These are phyloP conservation scores for Nicotiana undulata DNA, from an alignment of 257 asterid genomes.

Conservation along the genomic window DNA sequence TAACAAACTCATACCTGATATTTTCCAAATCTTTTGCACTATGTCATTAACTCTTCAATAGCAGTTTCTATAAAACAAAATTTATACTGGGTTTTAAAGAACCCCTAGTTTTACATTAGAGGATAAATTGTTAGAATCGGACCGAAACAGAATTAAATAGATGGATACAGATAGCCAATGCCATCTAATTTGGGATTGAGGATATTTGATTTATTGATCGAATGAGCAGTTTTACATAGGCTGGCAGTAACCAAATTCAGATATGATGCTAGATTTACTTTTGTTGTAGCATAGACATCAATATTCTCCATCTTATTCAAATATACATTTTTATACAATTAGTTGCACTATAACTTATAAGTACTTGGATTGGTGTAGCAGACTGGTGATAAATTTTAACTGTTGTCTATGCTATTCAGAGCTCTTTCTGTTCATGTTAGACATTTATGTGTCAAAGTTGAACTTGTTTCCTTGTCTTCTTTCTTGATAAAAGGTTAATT, in stretches of 20 bases:
- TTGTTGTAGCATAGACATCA: neutral
- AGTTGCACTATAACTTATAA: neutral
- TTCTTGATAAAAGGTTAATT: slow-evolving; percentile 3
- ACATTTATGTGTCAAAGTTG: neutral
- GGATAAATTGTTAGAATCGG: neutral
- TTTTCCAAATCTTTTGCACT: neutral
- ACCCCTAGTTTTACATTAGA: neutral
- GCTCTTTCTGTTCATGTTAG: neutral
- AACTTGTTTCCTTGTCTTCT: neutral
- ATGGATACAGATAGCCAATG: neutral
- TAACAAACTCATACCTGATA: neutral
- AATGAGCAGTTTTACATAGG: neutral
- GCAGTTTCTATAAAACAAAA: neutral
- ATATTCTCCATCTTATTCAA: neutral
- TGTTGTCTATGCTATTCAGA: neutral
- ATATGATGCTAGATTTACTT: neutral
- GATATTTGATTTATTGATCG: neutral
- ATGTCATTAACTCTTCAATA: neutral
- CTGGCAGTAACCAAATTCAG: neutral
- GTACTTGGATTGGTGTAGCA: neutral
- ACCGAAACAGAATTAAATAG: neutral
- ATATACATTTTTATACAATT: neutral
- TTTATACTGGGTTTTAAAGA: neutral
- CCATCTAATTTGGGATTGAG: neutral
- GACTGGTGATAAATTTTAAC: neutral